Evolutionary conservation across 768 basidiomycete genomes (phyloP).

Genomic region (Leccinum subtestaceum): DNA sequence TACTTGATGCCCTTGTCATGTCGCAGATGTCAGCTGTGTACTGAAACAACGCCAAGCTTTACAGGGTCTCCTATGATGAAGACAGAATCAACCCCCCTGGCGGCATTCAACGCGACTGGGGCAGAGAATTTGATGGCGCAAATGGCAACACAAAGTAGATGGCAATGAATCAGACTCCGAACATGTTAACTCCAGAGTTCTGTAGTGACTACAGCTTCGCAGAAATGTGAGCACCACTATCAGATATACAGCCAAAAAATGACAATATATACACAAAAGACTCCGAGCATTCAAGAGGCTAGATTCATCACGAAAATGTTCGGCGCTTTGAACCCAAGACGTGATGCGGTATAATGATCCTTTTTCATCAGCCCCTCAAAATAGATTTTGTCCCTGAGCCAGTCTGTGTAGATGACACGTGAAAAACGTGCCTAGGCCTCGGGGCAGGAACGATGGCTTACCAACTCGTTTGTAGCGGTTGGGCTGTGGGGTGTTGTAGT

Average conservation of each 20-base stretch:
- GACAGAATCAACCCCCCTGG: conserved; percentile 74
- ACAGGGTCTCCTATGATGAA: conserved; percentile 50
- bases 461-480: conserved; percentile 61
- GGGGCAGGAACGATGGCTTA: conserved; percentile 34
- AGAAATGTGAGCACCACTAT: background rate
- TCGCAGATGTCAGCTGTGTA: conserved; percentile 46
- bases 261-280: conserved; percentile 5
- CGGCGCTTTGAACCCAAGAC: conserved; percentile 75
- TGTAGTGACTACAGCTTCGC: background rate
- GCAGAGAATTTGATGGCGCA: conserved; percentile 26
- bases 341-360: conserved; percentile 53
- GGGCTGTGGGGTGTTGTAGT: conserved; percentile 45
- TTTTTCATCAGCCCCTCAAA: conserved; percentile 65
- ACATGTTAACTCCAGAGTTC: background rate
- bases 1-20: conserved; percentile 19
- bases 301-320: conserved; percentile 77
- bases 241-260: conserved; percentile 9
- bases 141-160: conserved; percentile 13
- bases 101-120: conserved; percentile 55
- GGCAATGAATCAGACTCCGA: background rate
- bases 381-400: conserved; percentile 70
- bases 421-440: background rate
- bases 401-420: conserved; percentile 45
- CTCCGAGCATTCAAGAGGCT: conserved; percentile 35
- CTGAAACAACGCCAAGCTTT: conserved; percentile 70